Evolutionary conservation across 108 stramenopile species (phyloP), one percentile per base, ranked within the genome.

Genomic region (Pelagomonas calceolata): DNA sequence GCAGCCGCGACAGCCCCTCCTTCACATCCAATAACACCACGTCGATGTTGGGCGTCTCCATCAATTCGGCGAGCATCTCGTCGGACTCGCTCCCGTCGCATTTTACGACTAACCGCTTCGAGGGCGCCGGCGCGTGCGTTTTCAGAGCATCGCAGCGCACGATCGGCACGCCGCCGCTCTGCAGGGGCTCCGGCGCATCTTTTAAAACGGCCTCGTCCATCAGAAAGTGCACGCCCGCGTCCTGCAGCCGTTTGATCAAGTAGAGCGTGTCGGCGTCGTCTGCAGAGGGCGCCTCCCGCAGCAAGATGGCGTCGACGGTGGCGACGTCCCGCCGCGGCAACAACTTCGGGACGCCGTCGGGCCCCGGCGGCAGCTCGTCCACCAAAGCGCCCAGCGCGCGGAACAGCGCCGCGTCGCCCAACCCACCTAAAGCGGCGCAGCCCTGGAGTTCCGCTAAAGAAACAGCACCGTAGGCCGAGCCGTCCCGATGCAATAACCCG

Each of bases 321-420:
- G 94, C 93, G 78, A 96, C 90, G 80, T 96, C 95, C 84, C 91
- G 94, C 82, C 95, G 94, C 37, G 95, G 95, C 95, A 96, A 94
- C 35, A 94, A 94, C 51, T 95, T 91, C 30, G 94, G 93, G 31
- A 88, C 89, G 81, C 94, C 93, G 91, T 93, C 95, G 63, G 94
- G 85, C 66, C 90, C 88, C 76, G 87, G 81, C 79, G 90, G 91
- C 32, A 93, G 80, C 68, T 93, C 91, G 30, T 87, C 89, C 60
- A 78, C 88, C 70, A 80, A 90, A 65, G 83, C 80, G 30, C 73
- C 70, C 33, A 96, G 86, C 90, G 89, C 89, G 67, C 34, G 46
- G 66, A 79, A 81, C 3, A 80, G 76, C 63, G 45, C 36, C 17
- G 70, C 0, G 17, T 4, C 32, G 64, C n/a, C n/a, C 15, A 64